These are phyloP conservation scores for Pseudogymnoascus sp. DNA, from an alignment of 2,329 filamentous ascomycete genomes.

Conservation along the genomic window DNA sequence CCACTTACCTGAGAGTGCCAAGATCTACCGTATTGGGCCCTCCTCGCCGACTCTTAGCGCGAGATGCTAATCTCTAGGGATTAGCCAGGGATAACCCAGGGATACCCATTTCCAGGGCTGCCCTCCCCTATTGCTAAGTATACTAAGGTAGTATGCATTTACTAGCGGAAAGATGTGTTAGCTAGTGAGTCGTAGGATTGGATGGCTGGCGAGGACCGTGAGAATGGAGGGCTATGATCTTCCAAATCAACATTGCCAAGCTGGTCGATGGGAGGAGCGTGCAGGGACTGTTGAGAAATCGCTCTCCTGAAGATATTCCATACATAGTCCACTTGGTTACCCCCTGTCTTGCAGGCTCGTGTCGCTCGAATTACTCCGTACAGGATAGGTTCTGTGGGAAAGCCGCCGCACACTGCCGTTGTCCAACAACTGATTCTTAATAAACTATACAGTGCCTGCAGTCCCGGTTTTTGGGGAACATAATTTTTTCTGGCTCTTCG, in stretches of 20 bases:
- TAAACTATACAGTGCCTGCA: background rate
- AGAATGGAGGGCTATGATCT: background rate
- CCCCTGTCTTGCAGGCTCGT: background rate
- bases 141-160: background rate
- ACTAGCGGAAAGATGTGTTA: background rate
- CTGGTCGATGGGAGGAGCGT: background rate
- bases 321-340: background rate
- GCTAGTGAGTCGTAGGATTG: background rate
- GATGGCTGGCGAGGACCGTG: background rate
- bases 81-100: background rate
- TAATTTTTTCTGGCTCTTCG: background rate
- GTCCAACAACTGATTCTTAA: background rate
- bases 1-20: background rate
- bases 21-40: background rate
- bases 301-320: background rate
- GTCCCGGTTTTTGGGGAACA: background rate
- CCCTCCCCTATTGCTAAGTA: background rate
- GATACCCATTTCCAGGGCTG: background rate
- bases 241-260: background rate
- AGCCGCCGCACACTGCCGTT: background rate
- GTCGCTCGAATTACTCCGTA: background rate
- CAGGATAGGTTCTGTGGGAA: background rate
- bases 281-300: background rate
- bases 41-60: background rate
- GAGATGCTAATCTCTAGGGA: background rate